Base-by-base conservation (phyloP, 345 rosid genomes). In the Citrus mangshanensis region DNA sequence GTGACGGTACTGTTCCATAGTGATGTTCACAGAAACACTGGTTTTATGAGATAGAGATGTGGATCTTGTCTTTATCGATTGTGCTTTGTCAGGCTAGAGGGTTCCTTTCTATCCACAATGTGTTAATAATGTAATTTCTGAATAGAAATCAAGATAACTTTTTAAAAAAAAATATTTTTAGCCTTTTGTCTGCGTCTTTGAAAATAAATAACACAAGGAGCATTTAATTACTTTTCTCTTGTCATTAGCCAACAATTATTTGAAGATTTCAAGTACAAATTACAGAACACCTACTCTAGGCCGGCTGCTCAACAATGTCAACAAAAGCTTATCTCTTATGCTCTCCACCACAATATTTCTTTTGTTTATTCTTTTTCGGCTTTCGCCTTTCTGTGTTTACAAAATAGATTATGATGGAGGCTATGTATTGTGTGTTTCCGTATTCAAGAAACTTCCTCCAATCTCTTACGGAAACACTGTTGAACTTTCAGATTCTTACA, bases 261-360 rank as follows among this genome's bases (percentile, higher is more conserved):
- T 13, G 35, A 62, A 62, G 35, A 27, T 28, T 28, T 13, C 66
- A 13, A 28, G 21, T 7, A 5, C 46, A 40, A 9, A 40, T 40
- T 9, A 9, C 46, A 40, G 46, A 40, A 9, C 46, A 40, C 46
- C 46, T 40, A 40, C 46, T 40, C 46, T 2, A 9, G 13, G 3
- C 46, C 13, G 46, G 46, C 46, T 40, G 46, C 46, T 30, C 46
- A 73, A 28, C 72, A 75, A 87, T 85, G 87, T 71, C 66, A 34
- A 51, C 58, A 8, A 54, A 62, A 68, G 67, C 54, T 55, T 73
- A 68, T 38, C 80, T 79, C 71, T 78, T 56, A 13, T 77, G 38
- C 68, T 86, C 78, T 32, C 68, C 22, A 37, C 76, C 35, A 77
- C 81, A 8, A 21, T 77, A 73, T 30, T 83, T 79, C 80, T 86